A percentile compares a stretch with the other conserved stretches of the same genome.
phyloP scores from a whole-genome alignment of 176 grass and related monocot species.

The Thalia dealbata region DNA sequence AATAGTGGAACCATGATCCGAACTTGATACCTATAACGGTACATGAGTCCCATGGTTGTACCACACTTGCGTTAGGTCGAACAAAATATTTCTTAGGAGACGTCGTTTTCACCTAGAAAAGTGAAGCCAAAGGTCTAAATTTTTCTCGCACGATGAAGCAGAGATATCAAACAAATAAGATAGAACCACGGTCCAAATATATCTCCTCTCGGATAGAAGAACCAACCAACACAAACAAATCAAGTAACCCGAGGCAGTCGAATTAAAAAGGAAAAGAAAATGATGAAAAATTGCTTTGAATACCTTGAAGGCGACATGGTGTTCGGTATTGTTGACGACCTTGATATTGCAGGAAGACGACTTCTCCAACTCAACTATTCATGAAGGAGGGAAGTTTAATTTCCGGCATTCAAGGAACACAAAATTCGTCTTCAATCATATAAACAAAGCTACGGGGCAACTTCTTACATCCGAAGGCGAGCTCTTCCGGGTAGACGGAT shows the following conservation, averaged over 20 bases:
- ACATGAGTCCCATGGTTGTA: conserved; percentile 97
- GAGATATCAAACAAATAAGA: conserved; percentile 6
- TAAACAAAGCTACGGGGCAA: background rate
- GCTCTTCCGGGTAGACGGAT: conserved; percentile 80
- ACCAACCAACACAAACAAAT: conserved; percentile 1
- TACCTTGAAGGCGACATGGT: conserved; percentile 96
- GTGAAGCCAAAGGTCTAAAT: background rate
- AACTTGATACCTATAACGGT: conserved; percentile 51
- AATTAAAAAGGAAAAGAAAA: background rate
- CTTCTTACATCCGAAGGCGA: conserved; percentile 71
- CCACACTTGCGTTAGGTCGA: conserved; percentile 70
- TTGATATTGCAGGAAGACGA: conserved; percentile 92
- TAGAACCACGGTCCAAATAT: too few relatives aligned
- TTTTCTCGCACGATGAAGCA: conserved; percentile 21
- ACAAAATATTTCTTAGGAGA: conserved; percentile 98
- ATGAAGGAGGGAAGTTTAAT: conserved; percentile 21
- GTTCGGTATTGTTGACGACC: conserved; percentile 95
- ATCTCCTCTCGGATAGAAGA: too few relatives aligned
- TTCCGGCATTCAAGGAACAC: background rate
- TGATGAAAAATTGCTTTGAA: background rate
- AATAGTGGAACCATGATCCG: background rate
- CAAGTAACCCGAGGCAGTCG: background rate
- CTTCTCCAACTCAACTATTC: conserved; percentile 88
- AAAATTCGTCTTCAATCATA: conserved; percentile 3
- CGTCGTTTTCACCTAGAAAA: conserved; percentile 86